Conservation (phyloP, 495 filamentous ascomycete genomes). For the Podospora pseudocomata region DNA sequence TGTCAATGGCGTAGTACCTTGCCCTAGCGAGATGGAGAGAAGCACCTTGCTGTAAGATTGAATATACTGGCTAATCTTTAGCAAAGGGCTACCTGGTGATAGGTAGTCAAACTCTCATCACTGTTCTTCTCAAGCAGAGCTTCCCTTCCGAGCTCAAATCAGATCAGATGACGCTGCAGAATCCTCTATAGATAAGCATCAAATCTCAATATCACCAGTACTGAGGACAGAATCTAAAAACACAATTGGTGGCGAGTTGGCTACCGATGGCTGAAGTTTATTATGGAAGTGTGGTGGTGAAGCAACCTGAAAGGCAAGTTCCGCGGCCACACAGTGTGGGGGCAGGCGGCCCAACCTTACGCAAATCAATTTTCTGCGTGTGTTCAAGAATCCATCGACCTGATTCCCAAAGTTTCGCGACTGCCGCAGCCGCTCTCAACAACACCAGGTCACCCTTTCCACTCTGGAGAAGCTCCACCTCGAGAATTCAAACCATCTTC, state of each 20-base stretch:
- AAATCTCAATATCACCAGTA: too few species aligned
- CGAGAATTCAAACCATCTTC: neutral
- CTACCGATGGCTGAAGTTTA: too few species aligned
- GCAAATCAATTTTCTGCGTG: constrained; percentile 3
- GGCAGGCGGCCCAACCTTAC: neutral
- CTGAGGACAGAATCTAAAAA: too few species aligned
- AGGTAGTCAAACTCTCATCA: too few species aligned
- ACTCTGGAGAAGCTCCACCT: neutral
- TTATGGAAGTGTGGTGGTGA: neutral
- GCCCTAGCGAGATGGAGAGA: neutral
- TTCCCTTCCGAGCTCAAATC: neutral
- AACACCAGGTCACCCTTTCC: neutral
- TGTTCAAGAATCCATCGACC: constrained; percentile 2
- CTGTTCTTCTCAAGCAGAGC: too few species aligned
- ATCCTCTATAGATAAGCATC: too few species aligned
- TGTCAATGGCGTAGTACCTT: neutral
- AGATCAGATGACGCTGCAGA: neutral
- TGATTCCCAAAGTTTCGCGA: constrained; percentile 6
- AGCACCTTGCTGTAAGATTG: neutral
- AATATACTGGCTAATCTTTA: neutral
- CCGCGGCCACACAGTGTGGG: neutral
- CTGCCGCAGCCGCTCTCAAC: neutral
- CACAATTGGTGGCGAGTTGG: too few species aligned
- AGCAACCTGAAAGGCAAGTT: neutral
- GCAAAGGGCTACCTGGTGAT: neutral